These are phyloP conservation scores for Wickerhamiella infanticola DNA, from an alignment of 1,139 yeast species.

Conservation along the genomic window DNA sequence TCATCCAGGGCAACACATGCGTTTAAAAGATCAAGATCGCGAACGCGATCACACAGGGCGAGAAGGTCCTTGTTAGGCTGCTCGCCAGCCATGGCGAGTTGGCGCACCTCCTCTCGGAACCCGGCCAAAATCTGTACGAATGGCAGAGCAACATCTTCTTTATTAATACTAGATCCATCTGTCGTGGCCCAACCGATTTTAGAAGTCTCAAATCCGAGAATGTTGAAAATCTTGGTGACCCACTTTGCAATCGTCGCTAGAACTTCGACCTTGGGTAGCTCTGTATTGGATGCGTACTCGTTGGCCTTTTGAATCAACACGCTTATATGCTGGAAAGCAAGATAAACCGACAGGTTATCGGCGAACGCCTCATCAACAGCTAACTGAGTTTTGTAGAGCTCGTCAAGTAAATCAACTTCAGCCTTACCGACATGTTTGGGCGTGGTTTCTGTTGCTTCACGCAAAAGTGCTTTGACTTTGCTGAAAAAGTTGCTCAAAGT, in stretches of 20 bases:
- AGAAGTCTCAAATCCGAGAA: constrained; percentile 57
- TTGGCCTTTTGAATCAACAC: constrained; percentile 61
- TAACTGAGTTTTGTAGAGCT: constrained; percentile 39
- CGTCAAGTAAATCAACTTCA: constrained; percentile 39
- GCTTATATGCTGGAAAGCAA: constrained; percentile 45
- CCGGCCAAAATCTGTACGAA: constrained; percentile 59
- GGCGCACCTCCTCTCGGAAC: constrained; percentile 72
- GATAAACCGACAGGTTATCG: constrained; percentile 74
- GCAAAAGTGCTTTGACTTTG: constrained; percentile 60
- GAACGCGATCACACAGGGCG: constrained; percentile 39
- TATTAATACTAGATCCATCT: constrained; percentile 21
- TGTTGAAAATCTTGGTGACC: constrained; percentile 50
- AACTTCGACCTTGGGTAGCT: constrained; percentile 49
- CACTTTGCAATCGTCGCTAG: constrained; percentile 48
- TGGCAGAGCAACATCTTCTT: constrained; percentile 63
- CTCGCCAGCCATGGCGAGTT: constrained; percentile 51
- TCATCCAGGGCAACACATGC: constrained; percentile 82
- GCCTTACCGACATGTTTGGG: constrained; percentile 35
- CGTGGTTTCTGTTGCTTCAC: constrained; percentile 39
- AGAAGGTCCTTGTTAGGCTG: constrained; percentile 37
- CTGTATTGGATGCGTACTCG: constrained; percentile 45
- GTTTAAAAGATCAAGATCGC: constrained; percentile 50
- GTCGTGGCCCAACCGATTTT: constrained; percentile 71
- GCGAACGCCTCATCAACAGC: constrained; percentile 66
- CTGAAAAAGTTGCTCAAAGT: constrained; percentile 69